phyloP scores from a whole-genome alignment of 768 basidiomycete genomes.

The Suillus subalutaceus region DNA sequence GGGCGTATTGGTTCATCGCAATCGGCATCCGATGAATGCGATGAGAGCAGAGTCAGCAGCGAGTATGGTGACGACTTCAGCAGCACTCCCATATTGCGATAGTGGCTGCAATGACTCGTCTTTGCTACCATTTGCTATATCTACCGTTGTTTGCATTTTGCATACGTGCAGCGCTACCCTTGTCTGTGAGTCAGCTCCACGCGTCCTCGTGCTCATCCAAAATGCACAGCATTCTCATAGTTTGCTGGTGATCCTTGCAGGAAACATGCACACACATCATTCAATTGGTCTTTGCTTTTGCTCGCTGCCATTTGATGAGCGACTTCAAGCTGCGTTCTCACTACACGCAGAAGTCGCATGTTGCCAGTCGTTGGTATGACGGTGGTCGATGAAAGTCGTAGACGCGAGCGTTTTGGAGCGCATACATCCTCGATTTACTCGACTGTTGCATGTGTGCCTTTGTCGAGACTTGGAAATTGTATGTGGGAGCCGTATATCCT shows the following conservation, averaged over 20 bases:
- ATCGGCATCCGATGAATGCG: constrained; percentile 23
- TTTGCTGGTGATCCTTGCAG: constrained; percentile 7
- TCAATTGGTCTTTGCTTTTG: background rate
- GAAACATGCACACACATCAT: background rate
- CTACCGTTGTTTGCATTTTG: constrained; percentile 5
- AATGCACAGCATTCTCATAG: constrained; percentile 30
- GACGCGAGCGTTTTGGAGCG: background rate
- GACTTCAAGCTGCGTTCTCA: background rate
- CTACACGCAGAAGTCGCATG: background rate
- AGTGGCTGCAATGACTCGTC: background rate
- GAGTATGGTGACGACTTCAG: constrained; percentile 7
- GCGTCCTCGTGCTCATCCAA: constrained; percentile 12
- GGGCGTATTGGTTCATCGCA: constrained; percentile 16
- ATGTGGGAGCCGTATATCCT: background rate
- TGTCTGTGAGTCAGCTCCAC: constrained; percentile 10
- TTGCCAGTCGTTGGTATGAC: no score
- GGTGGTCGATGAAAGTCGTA: background rate
- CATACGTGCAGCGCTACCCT: constrained; percentile 9
- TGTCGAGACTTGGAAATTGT: background rate
- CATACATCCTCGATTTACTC: background rate
- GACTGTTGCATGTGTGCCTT: background rate
- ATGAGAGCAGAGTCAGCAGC: constrained; percentile 16
- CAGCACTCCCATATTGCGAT: constrained; percentile 4
- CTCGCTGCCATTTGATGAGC: background rate
- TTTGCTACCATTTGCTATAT: background rate